A percentile compares a stretch with the other conserved stretches of the same genome.
Evolutionary conservation across 2,329 filamentous ascomycete genomes (phyloP).

Genomic region (Talaromyces sp.): DNA sequence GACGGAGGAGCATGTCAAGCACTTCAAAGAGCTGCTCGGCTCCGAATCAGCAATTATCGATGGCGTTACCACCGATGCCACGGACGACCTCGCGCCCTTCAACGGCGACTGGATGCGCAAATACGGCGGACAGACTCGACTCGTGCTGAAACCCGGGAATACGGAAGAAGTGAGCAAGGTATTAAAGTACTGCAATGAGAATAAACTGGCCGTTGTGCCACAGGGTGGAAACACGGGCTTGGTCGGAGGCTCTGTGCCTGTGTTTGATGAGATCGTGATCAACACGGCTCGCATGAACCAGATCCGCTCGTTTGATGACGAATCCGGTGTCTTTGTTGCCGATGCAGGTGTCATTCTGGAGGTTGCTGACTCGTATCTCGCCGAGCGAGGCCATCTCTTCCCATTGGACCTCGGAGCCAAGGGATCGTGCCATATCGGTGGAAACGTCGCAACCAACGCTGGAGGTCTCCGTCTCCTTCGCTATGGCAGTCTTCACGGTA

Average conservation of each 20-base stretch:
- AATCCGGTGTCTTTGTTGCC: conserved; percentile 82
- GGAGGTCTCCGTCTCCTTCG: conserved; percentile 83
- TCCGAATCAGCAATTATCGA: conserved; percentile 77
- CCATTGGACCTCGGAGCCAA: conserved; percentile 97
- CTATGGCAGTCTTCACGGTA: conserved; percentile 93
- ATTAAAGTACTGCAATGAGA: conserved; percentile 90
- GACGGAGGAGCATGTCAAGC: conserved; percentile 72
- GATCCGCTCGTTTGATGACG: conserved; percentile 87
- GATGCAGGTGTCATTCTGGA: conserved; percentile 92
- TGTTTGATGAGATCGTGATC: conserved; percentile 97
- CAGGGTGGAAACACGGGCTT: conserved; percentile 97
- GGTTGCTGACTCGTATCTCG: conserved; percentile 78
- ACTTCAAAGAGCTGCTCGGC: conserved; percentile 78
- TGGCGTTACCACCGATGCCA: conserved; percentile 68
- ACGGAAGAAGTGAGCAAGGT: conserved; percentile 88
- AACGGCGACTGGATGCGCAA: conserved; percentile 99
- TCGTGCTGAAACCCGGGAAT: conserved; percentile 80
- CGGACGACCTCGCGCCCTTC: conserved; percentile 82
- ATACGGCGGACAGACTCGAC: conserved; percentile 81
- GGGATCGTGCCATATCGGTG: conserved; percentile 92
- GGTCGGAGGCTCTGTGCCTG: conserved; percentile 90
- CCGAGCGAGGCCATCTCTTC: conserved; percentile 81
- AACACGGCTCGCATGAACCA: conserved; percentile 86
- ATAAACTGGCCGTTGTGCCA: conserved; percentile 86
- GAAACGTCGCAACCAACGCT: conserved; percentile 93